Evolutionary conservation across 768 basidiomycete species (phyloP).

Genomic region (Hypsizygus marmoreus): DNA sequence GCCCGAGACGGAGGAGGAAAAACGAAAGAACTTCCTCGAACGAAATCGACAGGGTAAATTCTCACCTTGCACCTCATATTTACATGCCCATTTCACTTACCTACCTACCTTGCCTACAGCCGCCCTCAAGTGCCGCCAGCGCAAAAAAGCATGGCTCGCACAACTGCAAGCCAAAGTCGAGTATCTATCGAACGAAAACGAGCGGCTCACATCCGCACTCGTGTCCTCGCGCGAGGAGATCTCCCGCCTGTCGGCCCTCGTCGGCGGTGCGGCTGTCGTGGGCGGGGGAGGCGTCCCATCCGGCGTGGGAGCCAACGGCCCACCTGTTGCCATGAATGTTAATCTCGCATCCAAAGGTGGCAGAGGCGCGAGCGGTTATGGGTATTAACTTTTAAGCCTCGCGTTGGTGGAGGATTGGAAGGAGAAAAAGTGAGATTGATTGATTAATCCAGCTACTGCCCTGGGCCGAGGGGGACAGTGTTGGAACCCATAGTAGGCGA

Average conservation of each 20-base stretch:
- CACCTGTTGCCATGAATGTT: slow-evolving; percentile 50
- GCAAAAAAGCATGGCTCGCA: slow-evolving; percentile 97
- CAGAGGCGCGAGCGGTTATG: slow-evolving; percentile 39
- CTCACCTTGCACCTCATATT: background rate
- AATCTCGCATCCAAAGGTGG: slow-evolving; percentile 35
- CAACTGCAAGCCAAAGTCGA: slow-evolving; percentile 95
- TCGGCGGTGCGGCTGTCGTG: slow-evolving; percentile 64
- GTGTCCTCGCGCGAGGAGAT: slow-evolving; percentile 91
- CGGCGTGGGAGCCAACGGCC: slow-evolving; percentile 32
- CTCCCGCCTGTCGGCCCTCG: slow-evolving; percentile 73
- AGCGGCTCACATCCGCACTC: slow-evolving; percentile 85
- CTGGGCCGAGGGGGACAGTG: no score
- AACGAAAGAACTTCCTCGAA: slow-evolving; percentile 94
- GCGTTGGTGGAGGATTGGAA: no score
- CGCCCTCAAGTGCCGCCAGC: slow-evolving; percentile 97
- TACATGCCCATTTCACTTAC: slow-evolving; percentile 4
- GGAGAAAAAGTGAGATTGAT: no score
- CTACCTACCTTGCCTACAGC: slow-evolving; percentile 47
- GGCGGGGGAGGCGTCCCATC: slow-evolving; percentile 28
- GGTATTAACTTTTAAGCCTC: no score
- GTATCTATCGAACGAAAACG: slow-evolving; percentile 90
- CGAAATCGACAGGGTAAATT: slow-evolving; percentile 91
- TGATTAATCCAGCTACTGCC: no score
- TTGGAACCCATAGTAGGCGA: no score
- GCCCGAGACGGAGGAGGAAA: slow-evolving; percentile 97